phyloP scores from a whole-genome alignment of 1,284 basidiomycete genomes.

The Ganoderma lucidum region DNA sequence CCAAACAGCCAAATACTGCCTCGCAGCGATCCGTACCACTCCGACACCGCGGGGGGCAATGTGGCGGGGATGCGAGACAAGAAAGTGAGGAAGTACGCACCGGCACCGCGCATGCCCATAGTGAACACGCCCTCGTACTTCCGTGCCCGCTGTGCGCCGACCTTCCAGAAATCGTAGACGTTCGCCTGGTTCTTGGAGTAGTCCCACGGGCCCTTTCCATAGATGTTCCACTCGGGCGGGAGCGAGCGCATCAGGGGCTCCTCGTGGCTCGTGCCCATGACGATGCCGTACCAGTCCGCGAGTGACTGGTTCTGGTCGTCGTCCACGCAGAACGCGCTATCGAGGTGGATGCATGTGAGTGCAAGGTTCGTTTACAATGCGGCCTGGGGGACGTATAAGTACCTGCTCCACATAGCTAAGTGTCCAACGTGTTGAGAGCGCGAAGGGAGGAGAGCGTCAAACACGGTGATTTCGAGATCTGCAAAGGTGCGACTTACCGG shows the following conservation, averaged over 20 bases:
- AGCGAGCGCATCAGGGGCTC: constrained; percentile 72
- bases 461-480: too few relatives aligned
- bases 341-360: constrained; percentile 26
- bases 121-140: constrained; percentile 69
- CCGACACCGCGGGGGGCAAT: too few relatives aligned
- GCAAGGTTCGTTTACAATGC: constrained; percentile 3
- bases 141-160: constrained; percentile 61
- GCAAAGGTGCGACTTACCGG: constrained; percentile 31
- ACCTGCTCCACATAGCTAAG: constrained; percentile 35
- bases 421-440: background rate
- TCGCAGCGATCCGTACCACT: too few relatives aligned
- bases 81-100: background rate
- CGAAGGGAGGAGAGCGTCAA: background rate
- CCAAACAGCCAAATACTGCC: background rate
- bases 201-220: constrained; percentile 67
- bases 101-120: constrained; percentile 66
- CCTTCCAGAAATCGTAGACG: constrained; percentile 66
- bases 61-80: too few relatives aligned
- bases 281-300: constrained; percentile 74
- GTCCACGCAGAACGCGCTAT: constrained; percentile 72
- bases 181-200: constrained; percentile 59
- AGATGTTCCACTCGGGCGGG: constrained; percentile 65
- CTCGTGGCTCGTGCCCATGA: constrained; percentile 76
- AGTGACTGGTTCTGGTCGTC: constrained; percentile 69
- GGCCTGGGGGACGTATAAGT: background rate